Evolutionary conservation across 2,329 filamentous ascomycete genomes (phyloP), one percentile per base, ranked within the genome.

Genomic region (Zymoseptoria pseudotritici): DNA sequence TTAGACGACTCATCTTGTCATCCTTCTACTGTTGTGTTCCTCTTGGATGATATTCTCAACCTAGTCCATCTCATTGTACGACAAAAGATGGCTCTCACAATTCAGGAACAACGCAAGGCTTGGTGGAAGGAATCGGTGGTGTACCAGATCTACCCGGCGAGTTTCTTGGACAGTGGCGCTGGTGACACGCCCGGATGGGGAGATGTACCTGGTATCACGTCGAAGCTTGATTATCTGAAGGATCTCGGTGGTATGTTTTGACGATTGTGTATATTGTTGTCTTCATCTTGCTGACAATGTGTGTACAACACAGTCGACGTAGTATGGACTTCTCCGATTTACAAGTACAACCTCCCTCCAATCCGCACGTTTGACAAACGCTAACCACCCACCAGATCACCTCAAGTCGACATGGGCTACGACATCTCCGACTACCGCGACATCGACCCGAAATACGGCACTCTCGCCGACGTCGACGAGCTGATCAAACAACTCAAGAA

Each of bases 281-380:
- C 11, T 42, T 4, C 36, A 42, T 42, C 36, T 42, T 42, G 4
- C 52, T 49, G n/a, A 52, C 13, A 5, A 22, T 53, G 17, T 5
- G 13, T n/a, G 4, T n/a, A 4, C 19, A 24, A 4, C 19, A 24
- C 53, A 64, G 76, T 86, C 9, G 82, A 89, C 66, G 79, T 85
- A 6, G 76, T 90, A 54, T 90, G 87, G 87, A 73, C 86, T 0
- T 87, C 82, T 52, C 87, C 87, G 2, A 77, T 80, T 11, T 81
- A 78, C 70, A 81, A 81, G 60, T 49, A 50, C 10, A 6, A 24
- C 29, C 26, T 29, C 26, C 26, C 7, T 29, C 8, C 26, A 11
- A 19, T 19, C 22, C 13, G 13, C 52, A 26, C 22, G 6, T 9
- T 11, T 24, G 17, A 13, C 22, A 10, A 9, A 53, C 13, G 52